These are phyloP conservation scores for Creolimax fragrantissima DNA, from an alignment of 78 protist genomes.

Conservation along the genomic window DNA sequence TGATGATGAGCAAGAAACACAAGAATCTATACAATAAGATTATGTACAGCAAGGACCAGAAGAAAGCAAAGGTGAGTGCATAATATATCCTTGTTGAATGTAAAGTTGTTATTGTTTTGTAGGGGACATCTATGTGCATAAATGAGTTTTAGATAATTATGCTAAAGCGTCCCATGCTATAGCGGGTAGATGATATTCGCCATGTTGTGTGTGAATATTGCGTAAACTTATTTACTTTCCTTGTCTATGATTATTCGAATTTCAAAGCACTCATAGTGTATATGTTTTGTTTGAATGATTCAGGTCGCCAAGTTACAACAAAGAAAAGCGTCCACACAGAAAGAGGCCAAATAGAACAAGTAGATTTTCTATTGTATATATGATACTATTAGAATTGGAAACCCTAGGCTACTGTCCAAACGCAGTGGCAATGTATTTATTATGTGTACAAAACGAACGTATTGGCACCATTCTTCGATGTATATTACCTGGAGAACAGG, in stretches of 20 bases:
- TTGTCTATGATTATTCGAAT: neutral
- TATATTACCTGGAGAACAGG: neutral
- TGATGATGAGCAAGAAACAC: conserved; percentile 31
- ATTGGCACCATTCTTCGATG: neutral
- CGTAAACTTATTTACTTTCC: neutral
- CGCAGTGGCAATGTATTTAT: neutral
- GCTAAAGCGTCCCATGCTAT: neutral
- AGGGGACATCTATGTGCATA: neutral
- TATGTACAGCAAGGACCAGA: neutral
- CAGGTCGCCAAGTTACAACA: neutral
- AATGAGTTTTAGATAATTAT: neutral
- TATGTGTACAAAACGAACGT: neutral
- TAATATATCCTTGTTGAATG: neutral
- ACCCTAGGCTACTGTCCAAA: neutral
- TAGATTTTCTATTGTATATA: neutral
- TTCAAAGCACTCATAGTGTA: neutral
- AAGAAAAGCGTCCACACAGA: neutral
- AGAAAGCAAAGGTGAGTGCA: neutral
- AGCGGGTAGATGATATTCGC: neutral
- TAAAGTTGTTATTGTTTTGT: too few species aligned
- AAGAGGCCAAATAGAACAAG: neutral
- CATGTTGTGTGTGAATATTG: neutral
- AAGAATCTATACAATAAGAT: neutral
- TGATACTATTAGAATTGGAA: neutral
- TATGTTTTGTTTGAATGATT: neutral